Percentiles rank a stretch among this genome's conserved stretches.
These are phyloP conservation scores for Pseudogymnoascus sp. DNA, from an alignment of 2,329 filamentous ascomycete genomes.

Conservation along the genomic window DNA sequence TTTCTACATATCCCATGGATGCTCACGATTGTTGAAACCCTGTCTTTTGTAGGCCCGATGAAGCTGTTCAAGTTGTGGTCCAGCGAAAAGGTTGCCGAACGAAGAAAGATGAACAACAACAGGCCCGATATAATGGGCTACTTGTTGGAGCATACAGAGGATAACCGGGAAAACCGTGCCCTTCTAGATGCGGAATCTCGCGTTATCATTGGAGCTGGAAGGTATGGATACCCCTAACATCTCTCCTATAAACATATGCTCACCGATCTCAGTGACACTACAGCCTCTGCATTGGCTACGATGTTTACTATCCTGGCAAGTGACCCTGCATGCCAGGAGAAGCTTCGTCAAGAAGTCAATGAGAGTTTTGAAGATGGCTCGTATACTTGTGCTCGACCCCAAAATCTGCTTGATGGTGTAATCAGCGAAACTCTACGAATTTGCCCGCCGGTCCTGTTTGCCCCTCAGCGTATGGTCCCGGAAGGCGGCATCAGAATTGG, in stretches of 20 bases:
- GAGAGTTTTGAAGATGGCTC: slow-evolving; percentile 9
- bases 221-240: slow-evolving; percentile 10
- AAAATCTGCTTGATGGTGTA: slow-evolving; percentile 14
- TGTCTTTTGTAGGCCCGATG: slow-evolving; percentile 16
- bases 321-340: slow-evolving; percentile 1
- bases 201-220: slow-evolving; percentile 17
- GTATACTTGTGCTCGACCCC: slow-evolving; percentile 12
- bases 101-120: slow-evolving; percentile 8
- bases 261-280: background rate
- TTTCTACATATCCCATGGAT: slow-evolving; percentile 16
- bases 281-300: slow-evolving; percentile 2
- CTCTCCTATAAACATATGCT: background rate
- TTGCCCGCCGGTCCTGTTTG: slow-evolving; percentile 12
- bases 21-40: slow-evolving; percentile 11
- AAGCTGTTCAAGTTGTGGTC: slow-evolving; percentile 14
- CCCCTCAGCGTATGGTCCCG: slow-evolving; percentile 29
- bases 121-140: slow-evolving; percentile 14
- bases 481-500: slow-evolving; percentile 23
- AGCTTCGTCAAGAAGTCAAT: background rate
- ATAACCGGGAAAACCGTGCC: background rate
- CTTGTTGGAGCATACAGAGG: slow-evolving; percentile 9
- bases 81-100: slow-evolving; percentile 12
- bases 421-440: slow-evolving; percentile 18
- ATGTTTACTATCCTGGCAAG: slow-evolving; percentile 8
- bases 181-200: slow-evolving; percentile 12